These are phyloP conservation scores for Alternaria novae-zelandiae DNA, from an alignment of 2,329 filamentous ascomycete genomes.

Conservation along the genomic window DNA sequence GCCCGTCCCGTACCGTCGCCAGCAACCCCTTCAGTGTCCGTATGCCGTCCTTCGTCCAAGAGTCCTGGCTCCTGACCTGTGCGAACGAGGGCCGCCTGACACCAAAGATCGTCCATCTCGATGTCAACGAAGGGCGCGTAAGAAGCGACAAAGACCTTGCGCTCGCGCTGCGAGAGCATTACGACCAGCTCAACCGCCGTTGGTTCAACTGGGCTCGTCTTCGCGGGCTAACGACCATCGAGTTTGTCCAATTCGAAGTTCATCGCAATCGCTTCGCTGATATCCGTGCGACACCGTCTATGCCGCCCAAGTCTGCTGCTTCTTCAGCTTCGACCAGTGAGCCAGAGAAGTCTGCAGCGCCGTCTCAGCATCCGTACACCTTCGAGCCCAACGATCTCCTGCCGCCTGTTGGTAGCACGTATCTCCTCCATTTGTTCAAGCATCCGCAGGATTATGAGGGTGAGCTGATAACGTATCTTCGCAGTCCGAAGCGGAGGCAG, in stretches of 20 bases:
- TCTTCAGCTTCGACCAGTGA: constrained; percentile 13
- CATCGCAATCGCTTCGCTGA: constrained; percentile 51
- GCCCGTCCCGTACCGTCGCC: constrained; percentile 27
- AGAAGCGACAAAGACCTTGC: constrained; percentile 47
- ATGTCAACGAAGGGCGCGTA: constrained; percentile 41
- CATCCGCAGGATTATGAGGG: constrained; percentile 50
- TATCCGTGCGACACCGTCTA: constrained; percentile 46
- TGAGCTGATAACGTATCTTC: constrained; percentile 47
- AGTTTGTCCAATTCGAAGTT: constrained; percentile 50
- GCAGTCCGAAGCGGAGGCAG: constrained; percentile 42
- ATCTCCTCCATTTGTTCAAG: constrained; percentile 49
- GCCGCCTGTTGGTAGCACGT: constrained; percentile 47
- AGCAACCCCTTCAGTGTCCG: constrained; percentile 35
- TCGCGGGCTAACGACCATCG: constrained; percentile 45
- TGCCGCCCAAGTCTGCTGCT: constrained; percentile 35
- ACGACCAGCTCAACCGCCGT: constrained; percentile 40
- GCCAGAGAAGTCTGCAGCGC: constrained; percentile 18
- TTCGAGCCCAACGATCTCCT: constrained; percentile 49
- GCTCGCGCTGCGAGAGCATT: constrained; percentile 41
- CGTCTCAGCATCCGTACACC: constrained; percentile 39
- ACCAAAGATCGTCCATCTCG: constrained; percentile 48
- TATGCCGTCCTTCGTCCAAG: constrained; percentile 25
- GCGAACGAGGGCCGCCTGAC: constrained; percentile 47
- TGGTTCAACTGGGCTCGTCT: constrained; percentile 44
- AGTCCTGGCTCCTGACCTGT: constrained; percentile 48